Percentiles rank a stretch among this genome's conserved stretches.
These are phyloP conservation scores for Rachicladosporium sp. DNA, from an alignment of 2,329 filamentous ascomycete genomes.

Conservation along the genomic window DNA sequence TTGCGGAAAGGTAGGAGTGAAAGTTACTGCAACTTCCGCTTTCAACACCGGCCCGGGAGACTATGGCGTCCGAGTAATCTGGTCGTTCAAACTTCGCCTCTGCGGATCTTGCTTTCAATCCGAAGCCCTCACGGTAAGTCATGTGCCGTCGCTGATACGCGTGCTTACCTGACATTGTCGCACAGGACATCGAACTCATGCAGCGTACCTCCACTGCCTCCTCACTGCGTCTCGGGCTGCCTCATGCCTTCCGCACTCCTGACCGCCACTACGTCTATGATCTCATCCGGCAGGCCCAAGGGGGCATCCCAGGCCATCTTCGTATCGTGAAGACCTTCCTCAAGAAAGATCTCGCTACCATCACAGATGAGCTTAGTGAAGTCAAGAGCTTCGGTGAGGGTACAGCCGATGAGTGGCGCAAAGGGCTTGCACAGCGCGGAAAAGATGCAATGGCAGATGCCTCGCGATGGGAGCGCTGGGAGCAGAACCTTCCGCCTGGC, in stretches of 20 bases:
- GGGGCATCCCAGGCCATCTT: conserved; percentile 33
- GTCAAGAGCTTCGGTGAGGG: conserved; percentile 56
- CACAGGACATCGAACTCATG: conserved; percentile 57
- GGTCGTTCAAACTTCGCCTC: conserved; percentile 55
- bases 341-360: conserved; percentile 47
- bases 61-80: conserved; percentile 51
- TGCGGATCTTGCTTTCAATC: conserved; percentile 55
- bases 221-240: conserved; percentile 53
- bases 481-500: conserved; percentile 27
- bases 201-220: conserved; percentile 44
- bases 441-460: conserved; percentile 48
- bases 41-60: conserved; percentile 52
- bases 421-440: conserved; percentile 56
- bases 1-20: conserved; percentile 39
- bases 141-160: conserved; percentile 5
- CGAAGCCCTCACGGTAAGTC: conserved; percentile 52
- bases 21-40: conserved; percentile 23
- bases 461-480: conserved; percentile 66
- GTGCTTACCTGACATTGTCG: conserved; percentile 12
- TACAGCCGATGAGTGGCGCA: conserved; percentile 64
- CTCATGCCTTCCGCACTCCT: conserved; percentile 53
- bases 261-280: conserved; percentile 49
- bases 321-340: conserved; percentile 56
- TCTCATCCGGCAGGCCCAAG: conserved; percentile 40
- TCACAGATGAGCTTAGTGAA: conserved; percentile 50